Percentiles rank a stretch among this genome's conserved stretches.
Conservation (phyloP, 2,329 filamentous ascomycete species). For the Pseudopyricularia cyperi region DNA sequence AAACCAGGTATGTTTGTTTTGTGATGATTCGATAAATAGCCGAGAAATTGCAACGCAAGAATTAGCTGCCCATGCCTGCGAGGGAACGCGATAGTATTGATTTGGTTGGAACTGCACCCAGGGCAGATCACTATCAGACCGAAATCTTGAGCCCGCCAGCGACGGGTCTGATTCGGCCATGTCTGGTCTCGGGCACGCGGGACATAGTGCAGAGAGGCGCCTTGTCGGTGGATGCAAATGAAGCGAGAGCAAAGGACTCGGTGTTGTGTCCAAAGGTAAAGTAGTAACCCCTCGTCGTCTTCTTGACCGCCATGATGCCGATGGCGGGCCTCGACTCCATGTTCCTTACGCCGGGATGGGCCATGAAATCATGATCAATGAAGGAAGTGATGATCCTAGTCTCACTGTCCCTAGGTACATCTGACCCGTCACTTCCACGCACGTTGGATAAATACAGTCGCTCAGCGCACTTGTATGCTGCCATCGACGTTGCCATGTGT, state of each 20-base stretch:
- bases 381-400: conserved; percentile 61
- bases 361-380: conserved; percentile 83
- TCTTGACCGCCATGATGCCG: conserved; percentile 83
- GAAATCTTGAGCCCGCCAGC: conserved; percentile 39
- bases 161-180: conserved; percentile 20
- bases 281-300: conserved; percentile 59
- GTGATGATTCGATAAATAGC: too few species aligned
- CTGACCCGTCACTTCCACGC: conserved; percentile 42
- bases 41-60: too few species aligned
- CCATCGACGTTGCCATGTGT: conserved; percentile 94
- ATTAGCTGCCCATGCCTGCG: too few species aligned
- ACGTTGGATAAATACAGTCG: conserved; percentile 62
- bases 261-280: conserved; percentile 96
- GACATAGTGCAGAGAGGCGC: conserved; percentile 81
- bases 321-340: conserved; percentile 80
- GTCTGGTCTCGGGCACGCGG: conserved; percentile 32
- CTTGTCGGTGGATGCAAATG: conserved; percentile 69
- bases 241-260: conserved; percentile 74
- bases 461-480: conserved; percentile 74
- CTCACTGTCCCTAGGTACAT: conserved; percentile 54
- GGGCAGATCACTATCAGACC: background rate
- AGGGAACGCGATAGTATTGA: background rate
- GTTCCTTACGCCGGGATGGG: conserved; percentile 69
- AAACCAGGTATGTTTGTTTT: too few species aligned
- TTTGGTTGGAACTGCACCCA: background rate